Base-by-base conservation (phyloP, 345 rosid species). In the Brassica nigra region DNA sequence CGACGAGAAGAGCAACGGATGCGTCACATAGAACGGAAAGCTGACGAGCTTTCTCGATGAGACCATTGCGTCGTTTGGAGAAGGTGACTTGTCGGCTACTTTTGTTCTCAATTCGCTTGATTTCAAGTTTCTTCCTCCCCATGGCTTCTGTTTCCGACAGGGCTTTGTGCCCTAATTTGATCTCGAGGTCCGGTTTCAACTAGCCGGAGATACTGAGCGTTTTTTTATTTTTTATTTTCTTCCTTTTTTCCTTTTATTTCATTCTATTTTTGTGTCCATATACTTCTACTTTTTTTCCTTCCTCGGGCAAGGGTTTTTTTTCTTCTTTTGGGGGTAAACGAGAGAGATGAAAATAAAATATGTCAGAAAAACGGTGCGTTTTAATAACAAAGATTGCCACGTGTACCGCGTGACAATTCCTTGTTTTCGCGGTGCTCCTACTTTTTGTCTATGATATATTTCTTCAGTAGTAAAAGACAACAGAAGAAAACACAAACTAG, bases 61-160 rank as follows among this genome's bases (percentile, higher is more conserved):
- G 79, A 36, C 83, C 83, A 79, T 30, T 80, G n/a, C 95, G 88
- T 18, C 97, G 79, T 82, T 90, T 92, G 2, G 91, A 89, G 83
- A 92, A 92, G n/a, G 93, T 87, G 3, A 90, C 92, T 76, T 89
- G 95, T 12, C 95, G 90, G 70, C 90, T 89, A 83, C 86, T 88
- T 69, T 86, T 90, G 79, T 88, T 80, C 81, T 92, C 92, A 74
- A 90, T 92, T 77, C 88, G 89, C 83, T 89, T 88, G 74, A 92
- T 76, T 84, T 76, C 88, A 31, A 92, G 64, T 88, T 89, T 92
- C 76, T 71, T 84, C 16, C 95, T 76, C 62, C 95, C 88, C 90
- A 87, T 87, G 66, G 79, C 44, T 73, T 67, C 12, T 16, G 52
- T 68, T 36, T 27, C 79, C n/a, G 66, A 68, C 33, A 62, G 59